Percentiles rank a stretch among this genome's conserved stretches.
Conservation (phyloP, 2,329 filamentous ascomycete genomes). For the Ambrosiella xylebori region DNA sequence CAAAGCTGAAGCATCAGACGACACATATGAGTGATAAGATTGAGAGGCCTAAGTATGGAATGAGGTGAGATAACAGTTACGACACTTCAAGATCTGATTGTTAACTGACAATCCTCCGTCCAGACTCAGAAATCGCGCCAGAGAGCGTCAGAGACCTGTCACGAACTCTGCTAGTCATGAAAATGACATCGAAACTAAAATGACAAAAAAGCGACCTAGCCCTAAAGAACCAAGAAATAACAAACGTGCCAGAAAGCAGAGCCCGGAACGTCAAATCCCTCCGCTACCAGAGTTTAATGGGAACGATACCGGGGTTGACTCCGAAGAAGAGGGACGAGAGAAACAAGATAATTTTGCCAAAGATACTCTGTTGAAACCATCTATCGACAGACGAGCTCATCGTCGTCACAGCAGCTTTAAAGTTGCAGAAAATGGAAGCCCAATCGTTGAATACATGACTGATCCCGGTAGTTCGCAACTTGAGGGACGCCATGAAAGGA, state of each 20-base stretch:
- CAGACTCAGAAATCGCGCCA: too few species aligned
- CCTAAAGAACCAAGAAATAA: neutral
- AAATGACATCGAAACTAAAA: neutral
- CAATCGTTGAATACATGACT: neutral
- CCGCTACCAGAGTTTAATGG: neutral
- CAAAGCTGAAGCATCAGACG: too few species aligned
- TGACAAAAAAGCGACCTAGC: neutral
- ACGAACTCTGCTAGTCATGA: too few species aligned
- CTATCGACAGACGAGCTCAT: neutral
- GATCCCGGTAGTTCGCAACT: neutral
- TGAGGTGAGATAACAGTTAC: too few species aligned
- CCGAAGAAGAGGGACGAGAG: neutral
- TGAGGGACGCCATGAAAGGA: too few species aligned
- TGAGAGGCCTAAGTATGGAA: too few species aligned
- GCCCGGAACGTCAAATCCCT: neutral
- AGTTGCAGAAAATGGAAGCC: slow-evolving; percentile 10
- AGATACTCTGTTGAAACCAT: neutral
- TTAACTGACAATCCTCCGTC: too few species aligned
- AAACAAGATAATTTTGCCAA: neutral
- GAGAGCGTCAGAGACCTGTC: too few species aligned
- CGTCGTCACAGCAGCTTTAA: slow-evolving; percentile 7
- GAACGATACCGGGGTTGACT: neutral
- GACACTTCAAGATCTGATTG: too few species aligned
- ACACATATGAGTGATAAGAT: too few species aligned
- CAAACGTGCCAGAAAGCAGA: neutral